Conservation (phyloP, 164 flowering plant genomes). For the Vitis labrusca region DNA sequence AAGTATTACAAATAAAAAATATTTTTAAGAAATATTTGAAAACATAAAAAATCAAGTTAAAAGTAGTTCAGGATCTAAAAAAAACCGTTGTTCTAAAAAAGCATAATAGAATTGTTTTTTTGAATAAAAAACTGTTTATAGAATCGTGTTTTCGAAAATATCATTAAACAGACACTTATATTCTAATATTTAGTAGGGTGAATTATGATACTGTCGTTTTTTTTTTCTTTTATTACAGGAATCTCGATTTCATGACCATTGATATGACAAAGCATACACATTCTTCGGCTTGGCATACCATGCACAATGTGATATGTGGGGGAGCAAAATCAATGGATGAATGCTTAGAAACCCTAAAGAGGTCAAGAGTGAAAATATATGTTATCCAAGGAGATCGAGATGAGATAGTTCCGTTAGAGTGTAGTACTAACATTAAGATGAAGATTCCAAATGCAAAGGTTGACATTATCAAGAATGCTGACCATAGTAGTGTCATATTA, state of each 20-base stretch:
- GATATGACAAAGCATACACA: constrained; percentile 78
- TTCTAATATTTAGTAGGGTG: no score
- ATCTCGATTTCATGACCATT: constrained; percentile 33
- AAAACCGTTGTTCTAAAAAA: no score
- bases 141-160: no score
- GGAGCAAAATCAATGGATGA: constrained; percentile 57
- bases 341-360: constrained; percentile 41
- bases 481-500: constrained; percentile 48
- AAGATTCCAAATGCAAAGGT: constrained; percentile 48
- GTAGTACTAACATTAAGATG: constrained; percentile 50
- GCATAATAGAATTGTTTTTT: no score
- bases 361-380: constrained; percentile 25
- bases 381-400: constrained; percentile 71
- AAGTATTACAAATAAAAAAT: no score
- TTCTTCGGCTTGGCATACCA: constrained; percentile 89
- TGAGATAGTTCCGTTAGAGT: constrained; percentile 58
- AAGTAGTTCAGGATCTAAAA: no score
- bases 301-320: constrained; percentile 91
- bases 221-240: constrained; percentile 31
- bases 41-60: no score
- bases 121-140: no score
- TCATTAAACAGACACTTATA: no score
- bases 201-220: background rate
- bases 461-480: constrained; percentile 31
- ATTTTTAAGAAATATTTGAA: no score